A percentile compares a stretch with the other conserved stretches of the same genome.
phyloP scores from a whole-genome alignment of 305 asterid species.

The Rubia peregrina region DNA sequence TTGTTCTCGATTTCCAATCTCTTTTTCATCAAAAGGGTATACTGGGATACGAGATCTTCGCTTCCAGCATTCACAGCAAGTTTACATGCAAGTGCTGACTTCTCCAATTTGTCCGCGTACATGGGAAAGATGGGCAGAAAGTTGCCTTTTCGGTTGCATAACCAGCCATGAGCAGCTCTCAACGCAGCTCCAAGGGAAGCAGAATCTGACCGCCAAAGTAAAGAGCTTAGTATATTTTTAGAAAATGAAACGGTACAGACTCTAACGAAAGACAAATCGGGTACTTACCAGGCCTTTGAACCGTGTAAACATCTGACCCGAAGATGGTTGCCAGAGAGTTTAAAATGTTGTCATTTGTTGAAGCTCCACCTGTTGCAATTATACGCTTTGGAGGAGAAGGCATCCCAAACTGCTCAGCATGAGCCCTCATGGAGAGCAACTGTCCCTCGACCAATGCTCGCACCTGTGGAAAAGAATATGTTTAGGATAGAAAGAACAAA shows the following conservation, averaged over 20 bases:
- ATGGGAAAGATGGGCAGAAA: conserved; percentile 42
- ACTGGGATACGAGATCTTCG: conserved; percentile 30
- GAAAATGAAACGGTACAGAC: not conserved
- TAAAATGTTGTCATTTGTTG: conserved; percentile 48
- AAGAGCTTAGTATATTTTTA: not conserved
- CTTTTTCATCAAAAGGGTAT: conserved; percentile 51
- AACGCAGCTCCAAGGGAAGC: conserved; percentile 78
- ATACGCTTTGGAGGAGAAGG: conserved; percentile 68
- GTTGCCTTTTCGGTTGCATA: conserved; percentile 42
- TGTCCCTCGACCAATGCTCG: conserved; percentile 73
- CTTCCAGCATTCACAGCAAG: conserved; percentile 50
- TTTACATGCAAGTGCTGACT: conserved; percentile 50
- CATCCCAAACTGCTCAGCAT: conserved; percentile 65
- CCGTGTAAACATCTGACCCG: conserved; percentile 55
- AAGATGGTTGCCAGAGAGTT: conserved; percentile 51
- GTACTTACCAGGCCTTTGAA: conserved; percentile 53
- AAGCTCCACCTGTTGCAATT: conserved; percentile 82
- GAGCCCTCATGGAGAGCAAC: conserved; percentile 76
- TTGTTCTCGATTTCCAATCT: conserved; percentile 49
- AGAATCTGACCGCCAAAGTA: conserved; percentile 38
- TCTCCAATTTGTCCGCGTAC: conserved; percentile 50
- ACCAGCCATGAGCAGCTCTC: conserved; percentile 84
- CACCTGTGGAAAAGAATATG: conserved; percentile 32
- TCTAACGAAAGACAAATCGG: not conserved
- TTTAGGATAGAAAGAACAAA: not conserved